These are phyloP conservation scores for Aspergillus luchuensis DNA, from an alignment of 2,329 filamentous ascomycete species.

Conservation along the genomic window DNA sequence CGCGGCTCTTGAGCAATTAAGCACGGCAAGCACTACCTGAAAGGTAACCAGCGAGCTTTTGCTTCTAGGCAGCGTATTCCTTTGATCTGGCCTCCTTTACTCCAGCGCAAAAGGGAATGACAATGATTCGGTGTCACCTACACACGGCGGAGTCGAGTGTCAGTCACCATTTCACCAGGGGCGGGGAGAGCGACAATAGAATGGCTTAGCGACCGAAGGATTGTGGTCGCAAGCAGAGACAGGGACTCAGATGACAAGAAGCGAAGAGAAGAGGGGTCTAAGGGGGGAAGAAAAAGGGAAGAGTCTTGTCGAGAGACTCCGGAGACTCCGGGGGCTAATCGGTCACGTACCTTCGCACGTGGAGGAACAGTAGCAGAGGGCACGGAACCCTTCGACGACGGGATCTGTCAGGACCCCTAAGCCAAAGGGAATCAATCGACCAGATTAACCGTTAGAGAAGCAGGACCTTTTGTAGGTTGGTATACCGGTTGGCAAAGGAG, in stretches of 20 bases:
- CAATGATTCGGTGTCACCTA: slow-evolving; percentile 11
- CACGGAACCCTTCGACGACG: slow-evolving; percentile 11
- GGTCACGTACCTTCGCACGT: slow-evolving; percentile 23
- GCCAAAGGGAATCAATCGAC: background rate
- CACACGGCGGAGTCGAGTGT: background rate
- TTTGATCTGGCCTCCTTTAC: slow-evolving; percentile 1
- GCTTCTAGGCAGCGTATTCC: background rate
- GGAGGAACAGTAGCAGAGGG: slow-evolving; percentile 15
- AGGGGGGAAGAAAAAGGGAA: background rate
- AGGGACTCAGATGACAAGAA: background rate
- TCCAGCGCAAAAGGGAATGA: slow-evolving; percentile 1
- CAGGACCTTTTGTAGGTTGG: background rate
- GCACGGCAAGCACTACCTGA: slow-evolving; percentile 18
- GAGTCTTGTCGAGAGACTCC: slow-evolving; percentile 4
- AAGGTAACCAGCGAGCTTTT: background rate
- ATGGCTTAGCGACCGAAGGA: background rate
- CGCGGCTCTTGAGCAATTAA: slow-evolving; percentile 12
- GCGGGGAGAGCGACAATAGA: background rate
- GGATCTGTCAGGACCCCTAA: background rate
- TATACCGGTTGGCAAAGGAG: background rate
- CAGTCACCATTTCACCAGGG: slow-evolving; percentile 5
- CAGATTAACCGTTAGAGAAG: background rate
- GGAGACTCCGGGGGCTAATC: slow-evolving; percentile 12
- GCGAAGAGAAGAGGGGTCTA: background rate
- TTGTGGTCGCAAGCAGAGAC: background rate